These are phyloP conservation scores for Nitzschia sp. DNA, from an alignment of 108 stramenopile genomes.

Conservation along the genomic window DNA sequence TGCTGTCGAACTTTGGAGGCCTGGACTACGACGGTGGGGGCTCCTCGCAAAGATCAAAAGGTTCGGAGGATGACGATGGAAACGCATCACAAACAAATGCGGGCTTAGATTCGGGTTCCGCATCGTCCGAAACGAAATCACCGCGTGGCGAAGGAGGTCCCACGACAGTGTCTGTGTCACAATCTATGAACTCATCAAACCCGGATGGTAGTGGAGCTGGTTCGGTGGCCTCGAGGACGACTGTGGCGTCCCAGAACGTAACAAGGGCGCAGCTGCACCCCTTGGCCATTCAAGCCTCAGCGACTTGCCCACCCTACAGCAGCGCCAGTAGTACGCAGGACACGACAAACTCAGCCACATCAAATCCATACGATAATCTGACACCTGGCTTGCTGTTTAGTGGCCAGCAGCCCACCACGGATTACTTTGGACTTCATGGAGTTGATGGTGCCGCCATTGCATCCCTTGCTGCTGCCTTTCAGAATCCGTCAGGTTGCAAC, in stretches of 20 bases:
- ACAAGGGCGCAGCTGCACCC: slow-evolving; percentile 23
- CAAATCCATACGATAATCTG: background rate
- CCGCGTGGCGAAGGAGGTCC: no score
- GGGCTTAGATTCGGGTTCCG: background rate
- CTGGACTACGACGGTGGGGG: slow-evolving; percentile 1
- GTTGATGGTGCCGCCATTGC: background rate
- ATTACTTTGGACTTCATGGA: background rate
- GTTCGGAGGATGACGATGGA: background rate
- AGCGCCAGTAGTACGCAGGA: background rate
- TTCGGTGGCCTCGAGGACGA: background rate
- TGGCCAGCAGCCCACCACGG: background rate
- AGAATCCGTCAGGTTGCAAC: background rate
- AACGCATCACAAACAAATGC: background rate
- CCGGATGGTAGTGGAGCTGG: background rate
- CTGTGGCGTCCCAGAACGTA: background rate
- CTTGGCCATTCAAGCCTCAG: slow-evolving; percentile 33
- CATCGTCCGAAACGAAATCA: no score
- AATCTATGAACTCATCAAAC: background rate
- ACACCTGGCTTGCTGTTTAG: background rate
- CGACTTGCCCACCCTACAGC: slow-evolving; percentile 25
- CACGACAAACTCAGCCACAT: background rate
- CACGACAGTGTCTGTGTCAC: background rate
- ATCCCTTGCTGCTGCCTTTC: slow-evolving; percentile 2
- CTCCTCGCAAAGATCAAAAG: background rate
- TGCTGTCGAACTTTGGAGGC: slow-evolving; percentile 5